A percentile compares a stretch with the other conserved stretches of the same genome.
These are phyloP conservation scores for Curvularia sp. DNA, from an alignment of 2,329 filamentous ascomycete species.

Conservation along the genomic window DNA sequence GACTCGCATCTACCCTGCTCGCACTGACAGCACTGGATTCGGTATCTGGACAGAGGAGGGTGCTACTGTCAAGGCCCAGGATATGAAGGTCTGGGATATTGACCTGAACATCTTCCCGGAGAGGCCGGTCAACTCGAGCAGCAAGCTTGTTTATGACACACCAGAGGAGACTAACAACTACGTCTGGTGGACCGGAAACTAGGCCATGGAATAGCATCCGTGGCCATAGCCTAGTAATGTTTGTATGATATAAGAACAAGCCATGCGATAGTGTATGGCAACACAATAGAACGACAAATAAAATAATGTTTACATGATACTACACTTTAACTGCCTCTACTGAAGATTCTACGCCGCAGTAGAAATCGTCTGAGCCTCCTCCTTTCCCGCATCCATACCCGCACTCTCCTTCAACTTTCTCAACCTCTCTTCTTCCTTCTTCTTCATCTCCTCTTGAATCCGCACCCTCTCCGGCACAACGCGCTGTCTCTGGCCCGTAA, in stretches of 20 bases:
- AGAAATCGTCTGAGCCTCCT: slow-evolving; percentile 1
- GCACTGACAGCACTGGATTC: slow-evolving; percentile 53
- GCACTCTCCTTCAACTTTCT: slow-evolving; percentile 36
- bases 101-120: slow-evolving; percentile 51
- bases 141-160: slow-evolving; percentile 52
- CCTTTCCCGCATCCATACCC: slow-evolving; percentile 16
- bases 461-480: slow-evolving; percentile 60
- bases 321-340: neutral
- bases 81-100: slow-evolving; percentile 51
- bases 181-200: slow-evolving; percentile 56
- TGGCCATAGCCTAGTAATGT: neutral
- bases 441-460: slow-evolving; percentile 60
- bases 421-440: slow-evolving; percentile 56
- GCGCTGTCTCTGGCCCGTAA: slow-evolving; percentile 57
- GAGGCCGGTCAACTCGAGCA: slow-evolving; percentile 52
- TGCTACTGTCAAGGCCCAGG: slow-evolving; percentile 46
- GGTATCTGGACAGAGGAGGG: slow-evolving; percentile 52
- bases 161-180: slow-evolving; percentile 55
- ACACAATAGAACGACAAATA: neutral
- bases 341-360: slow-evolving; percentile 4
- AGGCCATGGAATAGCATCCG: slow-evolving; percentile 10
- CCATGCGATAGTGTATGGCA: neutral
- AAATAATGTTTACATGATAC: slow-evolving; percentile 3
- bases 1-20: slow-evolving; percentile 56
- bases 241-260: neutral